These are phyloP conservation scores for Saksenaea vasiformis DNA, from an alignment of 371 early-diverging fungal species.

Conservation along the genomic window DNA sequence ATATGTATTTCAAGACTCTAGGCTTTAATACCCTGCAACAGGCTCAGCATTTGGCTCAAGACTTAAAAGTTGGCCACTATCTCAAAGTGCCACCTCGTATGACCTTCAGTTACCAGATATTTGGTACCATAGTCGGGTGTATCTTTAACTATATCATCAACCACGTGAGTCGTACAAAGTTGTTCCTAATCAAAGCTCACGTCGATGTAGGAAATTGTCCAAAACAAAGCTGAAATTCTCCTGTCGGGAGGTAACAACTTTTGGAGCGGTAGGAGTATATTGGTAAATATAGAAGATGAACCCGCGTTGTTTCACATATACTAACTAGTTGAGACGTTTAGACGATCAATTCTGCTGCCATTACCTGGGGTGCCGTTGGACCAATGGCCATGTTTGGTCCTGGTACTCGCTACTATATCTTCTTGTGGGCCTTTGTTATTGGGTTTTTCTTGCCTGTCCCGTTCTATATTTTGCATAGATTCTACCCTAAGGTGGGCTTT, in stretches of 20 bases:
- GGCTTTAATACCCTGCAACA: constrained; percentile 54
- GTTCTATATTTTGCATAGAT: constrained; percentile 40
- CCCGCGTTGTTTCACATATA: background rate
- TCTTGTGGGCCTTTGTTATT: constrained; percentile 35
- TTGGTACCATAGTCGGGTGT: constrained; percentile 56
- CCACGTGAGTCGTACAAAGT: constrained; percentile 5
- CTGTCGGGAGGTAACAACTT: constrained; percentile 36
- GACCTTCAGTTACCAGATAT: constrained; percentile 57
- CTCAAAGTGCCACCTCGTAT: constrained; percentile 69
- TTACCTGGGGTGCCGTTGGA: constrained; percentile 57
- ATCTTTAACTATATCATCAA: constrained; percentile 49
- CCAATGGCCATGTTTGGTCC: constrained; percentile 47
- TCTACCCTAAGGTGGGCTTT: constrained; percentile 21
- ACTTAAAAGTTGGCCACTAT: constrained; percentile 70
- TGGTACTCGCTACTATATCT: constrained; percentile 34
- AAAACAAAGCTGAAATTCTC: constrained; percentile 35
- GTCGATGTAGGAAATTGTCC: constrained; percentile 27
- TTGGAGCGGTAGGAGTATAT: constrained; percentile 46
- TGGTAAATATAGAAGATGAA: constrained; percentile 8
- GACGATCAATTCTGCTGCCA: constrained; percentile 53
- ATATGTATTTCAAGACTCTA: constrained; percentile 41
- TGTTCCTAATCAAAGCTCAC: background rate
- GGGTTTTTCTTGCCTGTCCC: constrained; percentile 44
- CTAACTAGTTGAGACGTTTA: background rate
- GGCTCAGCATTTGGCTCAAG: constrained; percentile 45